Base-by-base conservation (phyloP, 805 yeast genomes). In the Candida maris region DNA sequence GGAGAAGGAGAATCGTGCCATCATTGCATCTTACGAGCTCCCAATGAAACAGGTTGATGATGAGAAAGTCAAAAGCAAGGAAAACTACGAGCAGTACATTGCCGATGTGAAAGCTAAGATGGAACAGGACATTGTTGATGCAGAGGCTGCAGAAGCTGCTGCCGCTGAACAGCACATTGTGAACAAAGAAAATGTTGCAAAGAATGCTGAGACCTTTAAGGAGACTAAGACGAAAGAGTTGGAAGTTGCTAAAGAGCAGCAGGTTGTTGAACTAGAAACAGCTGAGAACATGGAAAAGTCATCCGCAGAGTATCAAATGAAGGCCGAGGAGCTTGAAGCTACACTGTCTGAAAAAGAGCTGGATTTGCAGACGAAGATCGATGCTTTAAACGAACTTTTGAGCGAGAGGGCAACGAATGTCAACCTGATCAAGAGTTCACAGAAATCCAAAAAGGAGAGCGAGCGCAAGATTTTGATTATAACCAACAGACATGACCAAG, bases 91-190 rank as follows among this genome's bases (percentile, higher is more conserved):
- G 30, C 53, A 51, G 8, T 70, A 73, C 45, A 66, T 71, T 32
- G 55, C 52, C n/a, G 59, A 59, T 15, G 65, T 73, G 27, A 64
- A 57, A 33, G 51, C 49, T 22, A 71, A 67, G 38, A 73, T 73
- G 37, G 69, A 62, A 42, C 64, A 68, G 24, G 73, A 73, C 39
- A 62, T 57, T 27, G 54, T 53, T 14, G 75, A 72, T 28, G 71
- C 59, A 40, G 68, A 60, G 35, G 59, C 59, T n/a, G 67, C 73
- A 28, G 80, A 74, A 57, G 52, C 48, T 14, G 60, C 64, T 30
- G 73, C 77, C 5, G 68, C 68, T 28, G 73, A 57, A 31, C 61
- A 66, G 38, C 80, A 75, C 48, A 64, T 46, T 10, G 53, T 52
- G 15, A 71, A 71, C 49, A 70, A 69, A 51, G 71, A 66, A 34